Percentiles rank a stretch among this genome's conserved stretches.
Conservation (phyloP, 2,329 filamentous ascomycete species). For the Penicillium sclerotiorum region DNA sequence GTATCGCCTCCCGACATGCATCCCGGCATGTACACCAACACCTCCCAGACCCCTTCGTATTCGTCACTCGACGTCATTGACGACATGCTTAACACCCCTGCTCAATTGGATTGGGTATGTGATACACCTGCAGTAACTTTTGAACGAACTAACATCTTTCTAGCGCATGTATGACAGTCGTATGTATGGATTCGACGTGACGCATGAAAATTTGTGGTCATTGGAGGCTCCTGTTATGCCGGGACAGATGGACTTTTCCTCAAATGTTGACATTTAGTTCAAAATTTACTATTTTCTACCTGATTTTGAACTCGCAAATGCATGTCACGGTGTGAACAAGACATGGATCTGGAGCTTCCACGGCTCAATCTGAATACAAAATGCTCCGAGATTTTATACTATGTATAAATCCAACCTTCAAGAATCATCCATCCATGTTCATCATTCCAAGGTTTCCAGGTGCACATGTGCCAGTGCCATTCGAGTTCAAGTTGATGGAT, state of each 20-base stretch:
- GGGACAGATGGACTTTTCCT: slow-evolving; percentile 8
- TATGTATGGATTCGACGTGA: slow-evolving; percentile 14
- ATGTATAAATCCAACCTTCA: too few relatives aligned
- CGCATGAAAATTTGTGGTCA: slow-evolving; percentile 19
- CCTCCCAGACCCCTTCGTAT: slow-evolving; percentile 7
- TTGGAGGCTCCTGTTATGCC: neutral
- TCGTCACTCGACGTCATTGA: slow-evolving; percentile 32
- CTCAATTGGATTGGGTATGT: slow-evolving; percentile 39
- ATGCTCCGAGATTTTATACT: too few relatives aligned
- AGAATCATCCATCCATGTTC: too few relatives aligned
- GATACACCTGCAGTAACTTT: neutral
- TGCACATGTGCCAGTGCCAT: too few relatives aligned
- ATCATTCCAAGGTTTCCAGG: too few relatives aligned
- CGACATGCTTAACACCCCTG: slow-evolving; percentile 37
- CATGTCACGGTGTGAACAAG: too few relatives aligned
- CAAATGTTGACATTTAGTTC: neutral
- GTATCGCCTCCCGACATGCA: slow-evolving; percentile 2
- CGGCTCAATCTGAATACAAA: too few relatives aligned
- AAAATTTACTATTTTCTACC: too few relatives aligned
- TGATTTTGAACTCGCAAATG: too few relatives aligned
- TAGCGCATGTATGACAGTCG: slow-evolving; percentile 24
- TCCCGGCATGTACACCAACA: neutral
- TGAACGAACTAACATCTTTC: neutral
- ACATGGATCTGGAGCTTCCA: too few relatives aligned
- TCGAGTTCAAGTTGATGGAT: too few relatives aligned